Base-by-base conservation (phyloP, 2,329 filamentous ascomycete species). In the Ascochyta viciae-villosae region DNA sequence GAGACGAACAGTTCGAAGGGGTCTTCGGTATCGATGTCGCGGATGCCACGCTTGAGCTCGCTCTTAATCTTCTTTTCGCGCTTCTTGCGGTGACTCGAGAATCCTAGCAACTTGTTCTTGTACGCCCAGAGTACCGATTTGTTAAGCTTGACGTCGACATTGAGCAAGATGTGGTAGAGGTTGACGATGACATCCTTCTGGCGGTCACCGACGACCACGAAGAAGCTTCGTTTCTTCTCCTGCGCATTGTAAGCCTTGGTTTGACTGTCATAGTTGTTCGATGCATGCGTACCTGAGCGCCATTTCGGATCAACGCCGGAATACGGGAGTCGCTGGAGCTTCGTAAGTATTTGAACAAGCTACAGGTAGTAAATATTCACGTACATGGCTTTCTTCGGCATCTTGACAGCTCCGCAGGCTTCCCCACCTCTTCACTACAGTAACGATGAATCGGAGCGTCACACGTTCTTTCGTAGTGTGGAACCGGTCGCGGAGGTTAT, bases 121-220 rank as follows among this genome's bases (percentile, higher is more conserved):
- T 99, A 99, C 19, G 95, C 94, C 95, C 95, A 99, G 10, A 99
- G 82, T 3, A 99, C 92, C 12, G 91, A 95, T 77, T 98, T 98
- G 81, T 95, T 96, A 76, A 96, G 87, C 79, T 96, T 96, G 63
- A 97, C 86, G 74, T 96, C 91, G 73, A 90, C 88, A 67, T 87
- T 90, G 46, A 93, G 89, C 83, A 97, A 90, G 72, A 99, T 96
- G 73, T 95, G 92, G 79, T 98, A 93, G 57, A 93, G 84, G 74
- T 97, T 88, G 64, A 98, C 93, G 74, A 99, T 98, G 67, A 94
- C 92, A 83, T 99, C 95, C 77, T 99, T 99, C 65, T 92, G 87
- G 55, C 87, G 87, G 77, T 99, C 92, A 72, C 95, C 95, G 41
- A 99, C 94, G 23, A 99, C 88, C 54, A 99, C 91, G 78, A 99